Percentiles rank a stretch among this genome's conserved stretches.
These are phyloP conservation scores for Fusarium sp. DNA, from an alignment of 2,329 filamentous ascomycete species.

Conservation along the genomic window DNA sequence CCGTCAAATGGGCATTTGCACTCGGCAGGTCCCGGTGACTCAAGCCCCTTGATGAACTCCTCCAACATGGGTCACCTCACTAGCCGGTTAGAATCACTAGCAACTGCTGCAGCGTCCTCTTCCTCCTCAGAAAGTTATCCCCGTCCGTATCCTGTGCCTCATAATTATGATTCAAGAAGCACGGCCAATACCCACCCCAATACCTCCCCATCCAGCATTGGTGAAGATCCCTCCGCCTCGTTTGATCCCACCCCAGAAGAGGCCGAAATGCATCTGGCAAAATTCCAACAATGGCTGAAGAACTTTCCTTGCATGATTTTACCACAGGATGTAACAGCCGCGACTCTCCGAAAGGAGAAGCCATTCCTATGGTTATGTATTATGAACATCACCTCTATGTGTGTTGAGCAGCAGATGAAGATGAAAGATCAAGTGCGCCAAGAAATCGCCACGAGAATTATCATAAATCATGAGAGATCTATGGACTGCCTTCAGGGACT, in stretches of 20 bases:
- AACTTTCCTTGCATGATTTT: slow-evolving; percentile 60
- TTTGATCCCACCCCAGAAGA: slow-evolving; percentile 49
- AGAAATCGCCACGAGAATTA: slow-evolving; percentile 57
- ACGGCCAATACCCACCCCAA: slow-evolving; percentile 3
- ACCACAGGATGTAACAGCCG: slow-evolving; percentile 49
- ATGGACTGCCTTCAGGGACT: slow-evolving; percentile 65
- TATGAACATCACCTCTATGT: slow-evolving; percentile 57
- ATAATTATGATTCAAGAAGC: slow-evolving; percentile 11
- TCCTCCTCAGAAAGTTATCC: slow-evolving; percentile 26
- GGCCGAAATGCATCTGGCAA: slow-evolving; percentile 53
- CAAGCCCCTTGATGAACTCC: slow-evolving; percentile 12
- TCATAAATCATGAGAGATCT: slow-evolving; percentile 60
- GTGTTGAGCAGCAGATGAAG: slow-evolving; percentile 51
- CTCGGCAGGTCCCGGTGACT: slow-evolving; percentile 7
- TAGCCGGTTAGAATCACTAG: slow-evolving; percentile 51
- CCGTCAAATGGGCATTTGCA: slow-evolving; percentile 28
- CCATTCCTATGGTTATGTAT: slow-evolving; percentile 65
- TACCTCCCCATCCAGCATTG: slow-evolving; percentile 13
- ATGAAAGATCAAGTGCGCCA: slow-evolving; percentile 55
- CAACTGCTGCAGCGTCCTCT: slow-evolving; percentile 51
- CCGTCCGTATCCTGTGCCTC: slow-evolving; percentile 13
- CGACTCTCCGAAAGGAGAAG: slow-evolving; percentile 51
- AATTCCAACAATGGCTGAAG: slow-evolving; percentile 55
- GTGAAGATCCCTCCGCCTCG: slow-evolving; percentile 34
- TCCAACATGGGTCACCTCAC: slow-evolving; percentile 32